Percentiles rank a stretch among this genome's conserved stretches.
phyloP scores from a whole-genome alignment of 257 asterid genomes.

The Gentiana macrophylla region DNA sequence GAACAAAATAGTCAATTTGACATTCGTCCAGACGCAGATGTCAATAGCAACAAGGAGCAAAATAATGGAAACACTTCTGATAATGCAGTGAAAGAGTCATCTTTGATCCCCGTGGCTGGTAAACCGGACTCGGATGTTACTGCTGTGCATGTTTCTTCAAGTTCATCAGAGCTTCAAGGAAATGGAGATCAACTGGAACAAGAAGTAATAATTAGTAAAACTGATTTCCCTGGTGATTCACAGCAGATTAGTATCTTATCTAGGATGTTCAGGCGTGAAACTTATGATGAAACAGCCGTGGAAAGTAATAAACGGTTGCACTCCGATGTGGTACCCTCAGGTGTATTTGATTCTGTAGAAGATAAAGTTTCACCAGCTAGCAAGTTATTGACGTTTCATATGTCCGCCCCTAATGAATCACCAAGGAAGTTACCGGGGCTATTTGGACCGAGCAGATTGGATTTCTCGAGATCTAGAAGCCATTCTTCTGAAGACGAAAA shows the following conservation, averaged over 20 bases:
- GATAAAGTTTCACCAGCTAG: slow-evolving; percentile 4
- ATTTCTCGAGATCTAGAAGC: slow-evolving; percentile 4
- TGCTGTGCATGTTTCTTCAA: slow-evolving; percentile 2
- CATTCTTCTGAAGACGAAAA: slow-evolving; percentile 4
- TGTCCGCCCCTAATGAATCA: slow-evolving; percentile 7
- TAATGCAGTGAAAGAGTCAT: slow-evolving; percentile 4
- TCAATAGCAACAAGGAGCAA: slow-evolving; percentile 1
- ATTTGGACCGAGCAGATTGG: slow-evolving; percentile 4
- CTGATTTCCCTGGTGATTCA: slow-evolving; percentile 1
- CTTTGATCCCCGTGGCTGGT: neutral
- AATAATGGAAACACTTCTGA: neutral
- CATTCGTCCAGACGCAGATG: neutral
- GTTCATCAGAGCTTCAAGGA: slow-evolving; percentile 6
- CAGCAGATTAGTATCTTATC: slow-evolving; percentile 7
- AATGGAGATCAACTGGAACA: slow-evolving; percentile 5
- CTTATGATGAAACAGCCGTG: slow-evolving; percentile 8
- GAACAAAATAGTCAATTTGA: neutral
- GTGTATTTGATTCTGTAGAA: slow-evolving; percentile 3
- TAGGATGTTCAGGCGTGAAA: slow-evolving; percentile 8
- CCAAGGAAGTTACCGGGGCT: slow-evolving; percentile 9
- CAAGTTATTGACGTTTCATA: slow-evolving; percentile 5
- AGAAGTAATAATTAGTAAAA: neutral
- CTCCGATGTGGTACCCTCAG: slow-evolving; percentile 9
- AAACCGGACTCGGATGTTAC: slow-evolving; percentile 5
- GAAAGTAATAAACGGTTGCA: slow-evolving; percentile 11